These are phyloP conservation scores for Vaccinium darrowii DNA, from an alignment of 148 eudicot genomes.

Conservation along the genomic window DNA sequence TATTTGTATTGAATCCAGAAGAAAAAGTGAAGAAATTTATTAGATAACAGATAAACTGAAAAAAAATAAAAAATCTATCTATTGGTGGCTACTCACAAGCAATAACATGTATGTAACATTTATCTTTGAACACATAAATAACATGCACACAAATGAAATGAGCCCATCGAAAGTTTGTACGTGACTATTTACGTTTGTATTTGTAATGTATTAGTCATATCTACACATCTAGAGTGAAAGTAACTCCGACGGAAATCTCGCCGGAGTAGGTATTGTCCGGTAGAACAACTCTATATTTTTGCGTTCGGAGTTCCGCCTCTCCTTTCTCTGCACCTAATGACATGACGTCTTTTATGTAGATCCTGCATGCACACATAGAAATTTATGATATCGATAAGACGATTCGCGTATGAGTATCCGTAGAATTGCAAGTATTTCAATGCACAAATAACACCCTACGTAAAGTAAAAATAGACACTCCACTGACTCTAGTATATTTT, in stretches of 20 bases:
- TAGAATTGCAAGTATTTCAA: background rate
- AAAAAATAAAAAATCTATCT: no score
- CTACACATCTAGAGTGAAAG: slow-evolving; percentile 17
- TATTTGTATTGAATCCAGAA: no score
- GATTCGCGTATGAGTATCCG: background rate
- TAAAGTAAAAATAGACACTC: no score
- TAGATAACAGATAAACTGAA: no score
- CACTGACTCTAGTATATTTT: no score
- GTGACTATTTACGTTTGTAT: background rate
- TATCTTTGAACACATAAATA: background rate
- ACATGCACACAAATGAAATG: background rate
- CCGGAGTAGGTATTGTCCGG: slow-evolving; percentile 29
- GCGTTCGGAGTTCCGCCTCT: slow-evolving; percentile 15
- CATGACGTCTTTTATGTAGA: slow-evolving; percentile 32
- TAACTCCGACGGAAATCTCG: slow-evolving; percentile 31
- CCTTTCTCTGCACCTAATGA: slow-evolving; percentile 29
- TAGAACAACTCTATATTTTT: slow-evolving; percentile 25
- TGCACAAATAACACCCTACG: background rate
- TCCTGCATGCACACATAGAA: slow-evolving; percentile 17
- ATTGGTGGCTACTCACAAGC: no score
- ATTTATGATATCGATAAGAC: background rate
- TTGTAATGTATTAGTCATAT: background rate
- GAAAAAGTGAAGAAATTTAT: no score
- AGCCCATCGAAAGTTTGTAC: background rate
- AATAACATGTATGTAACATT: no score